Conservation (phyloP, 2,329 filamentous ascomycete genomes). For the Malbranchea cinnamomea region DNA sequence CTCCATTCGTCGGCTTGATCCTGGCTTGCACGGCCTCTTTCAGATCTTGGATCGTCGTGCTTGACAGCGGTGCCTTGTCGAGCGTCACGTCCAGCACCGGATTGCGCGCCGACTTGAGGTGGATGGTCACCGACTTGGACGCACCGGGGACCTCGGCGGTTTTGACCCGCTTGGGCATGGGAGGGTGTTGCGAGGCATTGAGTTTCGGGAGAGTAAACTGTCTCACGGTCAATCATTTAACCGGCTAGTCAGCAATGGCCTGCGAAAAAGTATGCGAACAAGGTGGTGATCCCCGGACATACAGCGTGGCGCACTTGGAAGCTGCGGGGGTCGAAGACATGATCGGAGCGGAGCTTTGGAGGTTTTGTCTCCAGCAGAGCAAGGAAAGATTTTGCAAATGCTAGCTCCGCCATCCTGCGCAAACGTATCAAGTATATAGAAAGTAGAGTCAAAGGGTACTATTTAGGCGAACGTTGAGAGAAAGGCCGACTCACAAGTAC, state of each 20-base stretch:
- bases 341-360: constrained; percentile 69
- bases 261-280: too few species aligned
- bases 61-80: constrained; percentile 41
- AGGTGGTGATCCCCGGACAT: too few species aligned
- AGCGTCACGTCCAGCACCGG: constrained; percentile 55
- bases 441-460: too few species aligned
- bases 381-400: constrained; percentile 75
- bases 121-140: constrained; percentile 24
- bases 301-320: constrained; percentile 68
- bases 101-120: constrained; percentile 50
- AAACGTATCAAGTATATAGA: not conserved
- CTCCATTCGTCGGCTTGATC: constrained; percentile 29
- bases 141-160: constrained; percentile 21
- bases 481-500: too few species aligned
- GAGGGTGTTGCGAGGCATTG: constrained; percentile 24
- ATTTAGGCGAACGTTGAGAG: too few species aligned
- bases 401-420: constrained; percentile 57
- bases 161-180: constrained; percentile 28
- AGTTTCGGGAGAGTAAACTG: constrained; percentile 35
- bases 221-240: constrained; percentile 3
- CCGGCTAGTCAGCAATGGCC: too few species aligned
- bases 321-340: constrained; percentile 71
- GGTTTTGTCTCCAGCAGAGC: constrained; percentile 63
- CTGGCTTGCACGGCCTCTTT: constrained; percentile 54
- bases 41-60: constrained; percentile 64